These are phyloP conservation scores for Cyclotella sp. DNA, from an alignment of 108 stramenopile species.

Conservation along the genomic window DNA sequence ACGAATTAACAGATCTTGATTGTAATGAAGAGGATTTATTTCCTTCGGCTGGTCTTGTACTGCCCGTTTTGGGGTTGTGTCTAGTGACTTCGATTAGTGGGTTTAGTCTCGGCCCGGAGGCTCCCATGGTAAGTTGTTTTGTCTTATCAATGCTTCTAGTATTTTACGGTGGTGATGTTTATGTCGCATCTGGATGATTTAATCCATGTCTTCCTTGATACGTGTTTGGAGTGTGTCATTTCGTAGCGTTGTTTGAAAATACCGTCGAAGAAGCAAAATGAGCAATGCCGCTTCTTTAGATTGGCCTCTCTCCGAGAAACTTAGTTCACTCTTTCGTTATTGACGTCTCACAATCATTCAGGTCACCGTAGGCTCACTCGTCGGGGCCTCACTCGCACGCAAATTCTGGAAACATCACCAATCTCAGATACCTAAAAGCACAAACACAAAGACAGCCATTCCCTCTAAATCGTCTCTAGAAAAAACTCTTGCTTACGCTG, in stretches of 20 bases:
- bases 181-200: background rate
- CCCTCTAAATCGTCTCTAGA: constrained; percentile 15
- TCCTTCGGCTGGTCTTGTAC: constrained; percentile 35
- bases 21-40: constrained; percentile 33
- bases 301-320: background rate
- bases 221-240: background rate
- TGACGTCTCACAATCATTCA: background rate
- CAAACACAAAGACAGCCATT: background rate
- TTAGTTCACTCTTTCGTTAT: background rate
- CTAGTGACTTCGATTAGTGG: constrained; percentile 67
- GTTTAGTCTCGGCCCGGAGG: constrained; percentile 71
- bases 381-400: constrained; percentile 30
- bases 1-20: background rate
- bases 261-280: background rate
- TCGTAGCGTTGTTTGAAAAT: background rate
- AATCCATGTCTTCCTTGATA: background rate
- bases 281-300: background rate
- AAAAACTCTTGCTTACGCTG: constrained; percentile 53
- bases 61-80: constrained; percentile 53
- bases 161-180: background rate
- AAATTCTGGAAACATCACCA: constrained; percentile 20
- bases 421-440: constrained; percentile 31
- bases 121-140: constrained; percentile 65
- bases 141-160: background rate
- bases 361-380: constrained; percentile 36